phyloP scores from a whole-genome alignment of 2,329 filamentous ascomycete species.

The Dactylella cylindrospora region DNA sequence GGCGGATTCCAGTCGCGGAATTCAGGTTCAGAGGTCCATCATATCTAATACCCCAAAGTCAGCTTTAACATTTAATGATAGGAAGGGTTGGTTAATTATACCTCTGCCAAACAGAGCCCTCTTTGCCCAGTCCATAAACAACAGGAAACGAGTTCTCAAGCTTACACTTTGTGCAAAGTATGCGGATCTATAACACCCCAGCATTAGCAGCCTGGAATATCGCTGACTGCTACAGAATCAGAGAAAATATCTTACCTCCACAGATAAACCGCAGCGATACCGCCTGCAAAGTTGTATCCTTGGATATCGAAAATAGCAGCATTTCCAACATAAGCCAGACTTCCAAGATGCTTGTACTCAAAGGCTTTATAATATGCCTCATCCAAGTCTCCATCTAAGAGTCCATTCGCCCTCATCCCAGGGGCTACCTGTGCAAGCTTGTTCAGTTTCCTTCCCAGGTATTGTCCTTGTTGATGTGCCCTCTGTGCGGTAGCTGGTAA shows the following conservation, averaged over 20 bases:
- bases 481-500: constrained; percentile 93
- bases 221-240: not conserved
- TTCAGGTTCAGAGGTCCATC: constrained; percentile 41
- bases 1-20: too few species aligned
- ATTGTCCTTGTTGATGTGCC: constrained; percentile 91
- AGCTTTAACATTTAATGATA: not conserved
- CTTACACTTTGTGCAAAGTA: constrained; percentile 99
- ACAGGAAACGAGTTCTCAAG: constrained; percentile 77
- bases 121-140: constrained; percentile 99
- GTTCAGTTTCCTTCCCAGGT: constrained; percentile 91
- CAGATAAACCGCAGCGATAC: constrained; percentile 88
- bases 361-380: constrained; percentile 92
- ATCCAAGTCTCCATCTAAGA: constrained; percentile 86
- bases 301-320: constrained; percentile 84
- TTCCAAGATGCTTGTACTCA: constrained; percentile 88
- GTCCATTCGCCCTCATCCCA: constrained; percentile 74
- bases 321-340: constrained; percentile 91
- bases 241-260: constrained; percentile 68
- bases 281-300: constrained; percentile 76
- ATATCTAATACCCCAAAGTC: constrained; percentile 20
- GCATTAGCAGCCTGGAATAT: constrained; percentile 2
- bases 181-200: constrained; percentile 52
- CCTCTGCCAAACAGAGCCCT: constrained; percentile 91
- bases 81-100: constrained; percentile 60
- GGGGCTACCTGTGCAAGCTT: constrained; percentile 77